A percentile compares a stretch with the other conserved stretches of the same genome.
phyloP scores from a whole-genome alignment of 148 eudicot genomes.

The Amaranthus cruentus region DNA sequence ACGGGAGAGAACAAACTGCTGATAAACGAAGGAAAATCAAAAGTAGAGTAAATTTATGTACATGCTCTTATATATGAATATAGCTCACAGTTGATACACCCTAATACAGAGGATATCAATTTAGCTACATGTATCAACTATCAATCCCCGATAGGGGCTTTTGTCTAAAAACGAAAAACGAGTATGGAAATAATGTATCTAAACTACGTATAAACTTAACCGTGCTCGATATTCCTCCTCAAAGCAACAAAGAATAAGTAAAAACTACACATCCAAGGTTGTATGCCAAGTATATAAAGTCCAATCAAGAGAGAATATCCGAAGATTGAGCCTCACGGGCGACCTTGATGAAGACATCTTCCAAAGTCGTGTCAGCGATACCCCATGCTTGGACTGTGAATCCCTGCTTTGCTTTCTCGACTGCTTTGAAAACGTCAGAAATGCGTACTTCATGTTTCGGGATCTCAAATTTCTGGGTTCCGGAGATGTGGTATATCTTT shows the following conservation, averaged over 20 bases:
- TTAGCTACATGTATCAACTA: too few species aligned
- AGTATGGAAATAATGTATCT: too few species aligned
- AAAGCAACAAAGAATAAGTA: neutral
- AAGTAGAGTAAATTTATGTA: too few species aligned
- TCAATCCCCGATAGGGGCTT: too few species aligned
- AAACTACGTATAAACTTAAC: neutral
- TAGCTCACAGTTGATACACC: too few species aligned
- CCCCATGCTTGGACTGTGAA: constrained; percentile 90
- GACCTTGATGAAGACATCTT: constrained; percentile 86
- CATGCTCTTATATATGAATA: too few species aligned
- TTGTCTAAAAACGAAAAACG: too few species aligned
- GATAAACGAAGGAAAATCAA: too few species aligned
- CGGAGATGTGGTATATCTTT: constrained; percentile 73
- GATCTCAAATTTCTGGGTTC: constrained; percentile 82
- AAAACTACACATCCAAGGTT: neutral
- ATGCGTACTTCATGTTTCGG: constrained; percentile 60
- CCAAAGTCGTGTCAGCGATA: constrained; percentile 78
- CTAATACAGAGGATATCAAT: too few species aligned
- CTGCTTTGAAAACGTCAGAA: constrained; percentile 72
- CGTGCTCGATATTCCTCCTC: neutral
- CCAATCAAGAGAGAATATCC: constrained; percentile 40
- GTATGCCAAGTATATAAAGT: neutral
- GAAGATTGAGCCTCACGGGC: constrained; percentile 61
- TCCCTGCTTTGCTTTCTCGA: constrained; percentile 62
- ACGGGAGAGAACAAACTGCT: too few species aligned